Percentiles rank a stretch among this genome's conserved stretches.
These are phyloP conservation scores for Herpotrichia juniperi DNA, from an alignment of 2,329 filamentous ascomycete genomes.

Conservation along the genomic window DNA sequence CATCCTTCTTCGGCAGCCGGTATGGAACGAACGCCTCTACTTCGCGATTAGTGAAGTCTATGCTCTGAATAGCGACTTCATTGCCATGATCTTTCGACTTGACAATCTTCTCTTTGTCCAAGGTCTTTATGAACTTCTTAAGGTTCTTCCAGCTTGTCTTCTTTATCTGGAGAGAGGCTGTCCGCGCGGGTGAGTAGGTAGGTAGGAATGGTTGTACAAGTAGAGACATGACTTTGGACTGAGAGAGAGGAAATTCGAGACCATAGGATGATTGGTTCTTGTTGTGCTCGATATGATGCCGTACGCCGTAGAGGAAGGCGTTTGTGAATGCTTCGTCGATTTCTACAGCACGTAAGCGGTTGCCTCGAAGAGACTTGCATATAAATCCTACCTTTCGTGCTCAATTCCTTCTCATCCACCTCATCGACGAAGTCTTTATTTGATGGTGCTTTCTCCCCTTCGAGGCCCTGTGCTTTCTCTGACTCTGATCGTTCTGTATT, in stretches of 20 bases:
- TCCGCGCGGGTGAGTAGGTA: conserved; percentile 60
- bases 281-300: conserved; percentile 64
- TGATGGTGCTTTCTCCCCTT: conserved; percentile 41
- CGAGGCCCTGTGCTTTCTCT: conserved; percentile 38
- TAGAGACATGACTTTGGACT: conserved; percentile 67
- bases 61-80: conserved; percentile 68
- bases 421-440: conserved; percentile 41
- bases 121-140: conserved; percentile 71
- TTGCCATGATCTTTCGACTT: conserved; percentile 70
- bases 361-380: not conserved
- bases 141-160: conserved; percentile 74
- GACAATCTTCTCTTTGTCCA: conserved; percentile 68
- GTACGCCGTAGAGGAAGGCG: conserved; percentile 68
- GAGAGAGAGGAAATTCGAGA: conserved; percentile 66
- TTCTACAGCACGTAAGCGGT: conserved; percentile 50
- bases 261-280: conserved; percentile 59
- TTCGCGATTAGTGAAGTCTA: conserved; percentile 65
- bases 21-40: conserved; percentile 67
- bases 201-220: conserved; percentile 72
- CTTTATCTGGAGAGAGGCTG: conserved; percentile 68
- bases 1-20: conserved; percentile 64
- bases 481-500: conserved; percentile 36
- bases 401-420: conserved; percentile 58
- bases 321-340: conserved; percentile 70
- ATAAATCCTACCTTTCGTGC: conserved; percentile 58